Conservation (phyloP, 352 stramenopile species). For the Phytophthora constricta region DNA sequence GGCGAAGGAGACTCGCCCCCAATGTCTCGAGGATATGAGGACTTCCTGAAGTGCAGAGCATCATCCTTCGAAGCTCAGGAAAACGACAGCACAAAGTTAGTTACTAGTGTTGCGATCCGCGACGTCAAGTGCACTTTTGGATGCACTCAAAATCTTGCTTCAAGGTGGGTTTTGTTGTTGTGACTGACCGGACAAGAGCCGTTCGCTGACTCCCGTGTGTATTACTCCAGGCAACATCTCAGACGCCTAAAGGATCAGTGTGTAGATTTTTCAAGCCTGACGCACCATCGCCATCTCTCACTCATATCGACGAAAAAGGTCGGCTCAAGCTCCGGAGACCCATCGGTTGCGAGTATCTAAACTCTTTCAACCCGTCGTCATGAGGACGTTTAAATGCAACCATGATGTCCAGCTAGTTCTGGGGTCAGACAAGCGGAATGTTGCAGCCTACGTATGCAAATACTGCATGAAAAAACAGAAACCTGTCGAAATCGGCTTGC, state of each 20-base stretch:
- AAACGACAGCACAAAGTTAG: background rate
- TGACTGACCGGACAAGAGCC: too few species aligned
- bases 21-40: background rate
- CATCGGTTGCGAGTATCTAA: slow-evolving; percentile 38
- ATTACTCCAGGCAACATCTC: slow-evolving; percentile 14
- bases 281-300: background rate
- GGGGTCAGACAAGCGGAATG: slow-evolving; percentile 10
- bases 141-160: slow-evolving; percentile 26
- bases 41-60: slow-evolving; percentile 3
- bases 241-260: slow-evolving; percentile 19
- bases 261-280: slow-evolving; percentile 36
- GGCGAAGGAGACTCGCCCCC: background rate
- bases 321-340: slow-evolving; percentile 11
- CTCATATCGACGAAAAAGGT: background rate
- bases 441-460: slow-evolving; percentile 34
- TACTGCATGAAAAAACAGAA: slow-evolving; percentile 42
- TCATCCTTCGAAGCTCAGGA: background rate
- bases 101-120: slow-evolving; percentile 3
- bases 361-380: slow-evolving; percentile 29
- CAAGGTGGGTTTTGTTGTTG: slow-evolving; percentile 15
- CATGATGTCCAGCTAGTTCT: slow-evolving; percentile 35
- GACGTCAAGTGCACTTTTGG: slow-evolving; percentile 24
- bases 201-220: background rate
- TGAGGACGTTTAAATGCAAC: slow-evolving; percentile 34
- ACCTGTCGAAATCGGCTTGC: slow-evolving; percentile 25